phyloP scores from a whole-genome alignment of 1,284 basidiomycete species.

The Irpex lacteus region DNA sequence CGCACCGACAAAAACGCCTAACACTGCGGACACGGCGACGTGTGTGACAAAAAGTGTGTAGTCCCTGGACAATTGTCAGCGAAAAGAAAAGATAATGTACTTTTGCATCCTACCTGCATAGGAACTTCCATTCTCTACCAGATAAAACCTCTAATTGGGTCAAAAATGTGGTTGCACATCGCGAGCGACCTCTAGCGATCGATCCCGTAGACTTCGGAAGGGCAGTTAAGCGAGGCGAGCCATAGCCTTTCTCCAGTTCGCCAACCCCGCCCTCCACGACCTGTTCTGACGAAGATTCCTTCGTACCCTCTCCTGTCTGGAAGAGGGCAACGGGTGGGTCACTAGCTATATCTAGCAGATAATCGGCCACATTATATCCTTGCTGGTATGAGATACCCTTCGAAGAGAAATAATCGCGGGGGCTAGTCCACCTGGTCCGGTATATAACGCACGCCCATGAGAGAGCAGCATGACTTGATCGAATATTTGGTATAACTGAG shows the following conservation, averaged over 20 bases:
- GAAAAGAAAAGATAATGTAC: not conserved
- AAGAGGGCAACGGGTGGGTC: conserved; percentile 51
- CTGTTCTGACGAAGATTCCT: not conserved
- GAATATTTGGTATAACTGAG: conserved; percentile 82
- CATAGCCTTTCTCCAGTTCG: conserved; percentile 6
- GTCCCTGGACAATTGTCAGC: conserved; percentile 48
- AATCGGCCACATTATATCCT: conserved; percentile 89
- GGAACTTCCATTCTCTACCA: conserved; percentile 79
- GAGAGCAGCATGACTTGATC: conserved; percentile 79
- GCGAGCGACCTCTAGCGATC: conserved; percentile 12
- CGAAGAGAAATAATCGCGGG: conserved; percentile 62
- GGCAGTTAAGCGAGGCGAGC: not conserved
- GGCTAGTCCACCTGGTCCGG: conserved; percentile 67
- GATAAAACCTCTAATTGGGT: conserved; percentile 82
- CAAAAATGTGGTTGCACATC: conserved; percentile 74
- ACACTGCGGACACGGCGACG: conserved; percentile 58
- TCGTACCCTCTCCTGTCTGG: conserved; percentile 11
- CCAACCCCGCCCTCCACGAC: not conserved
- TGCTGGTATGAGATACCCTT: conserved; percentile 47
- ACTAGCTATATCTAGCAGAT: conserved; percentile 82
- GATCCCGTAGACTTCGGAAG: not conserved
- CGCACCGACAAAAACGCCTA: conserved; percentile 80
- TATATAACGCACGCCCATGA: conserved; percentile 78
- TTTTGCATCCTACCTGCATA: conserved; percentile 52
- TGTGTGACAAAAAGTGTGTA: conserved; percentile 81